Percentiles rank a stretch among this genome's conserved stretches.
These are phyloP conservation scores for Phytophthora crassamura DNA, from an alignment of 352 stramenopile species.

Conservation along the genomic window DNA sequence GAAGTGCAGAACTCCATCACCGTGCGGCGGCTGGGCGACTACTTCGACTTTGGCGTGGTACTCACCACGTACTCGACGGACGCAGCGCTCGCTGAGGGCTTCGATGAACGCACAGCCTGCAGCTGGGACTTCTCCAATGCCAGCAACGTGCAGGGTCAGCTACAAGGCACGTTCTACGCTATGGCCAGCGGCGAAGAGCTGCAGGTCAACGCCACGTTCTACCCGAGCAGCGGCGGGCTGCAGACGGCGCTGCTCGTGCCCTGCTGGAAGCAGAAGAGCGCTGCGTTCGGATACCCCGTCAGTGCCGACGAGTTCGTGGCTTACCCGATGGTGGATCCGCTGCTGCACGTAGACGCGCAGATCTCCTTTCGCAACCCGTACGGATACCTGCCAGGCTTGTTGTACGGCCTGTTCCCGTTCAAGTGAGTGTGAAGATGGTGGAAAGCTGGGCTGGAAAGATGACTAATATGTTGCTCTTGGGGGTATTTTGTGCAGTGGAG, in stretches of 20 bases:
- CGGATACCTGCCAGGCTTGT: constrained; percentile 79
- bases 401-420: constrained; percentile 87
- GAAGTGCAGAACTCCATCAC: constrained; percentile 78
- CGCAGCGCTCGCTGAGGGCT: constrained; percentile 39
- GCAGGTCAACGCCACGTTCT: constrained; percentile 56
- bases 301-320: constrained; percentile 69
- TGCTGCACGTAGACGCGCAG: constrained; percentile 65
- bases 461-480: constrained; percentile 4
- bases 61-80: constrained; percentile 68
- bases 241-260: constrained; percentile 76
- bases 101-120: constrained; percentile 66
- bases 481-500: constrained; percentile 48
- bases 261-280: constrained; percentile 87
- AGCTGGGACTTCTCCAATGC: constrained; percentile 65
- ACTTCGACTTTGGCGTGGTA: constrained; percentile 83
- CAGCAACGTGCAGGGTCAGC: constrained; percentile 46
- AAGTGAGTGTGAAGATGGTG: constrained; percentile 54
- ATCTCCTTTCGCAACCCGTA: constrained; percentile 85
- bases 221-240: constrained; percentile 53
- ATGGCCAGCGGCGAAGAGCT: constrained; percentile 51
- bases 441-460: neutral
- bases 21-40: constrained; percentile 69
- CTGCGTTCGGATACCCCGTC: constrained; percentile 79
- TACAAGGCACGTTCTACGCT: constrained; percentile 67
- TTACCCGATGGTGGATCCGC: constrained; percentile 78